Evolutionary conservation across 345 rosid genomes (phyloP).

Genomic region (Eucalyptus erythrocorys): DNA sequence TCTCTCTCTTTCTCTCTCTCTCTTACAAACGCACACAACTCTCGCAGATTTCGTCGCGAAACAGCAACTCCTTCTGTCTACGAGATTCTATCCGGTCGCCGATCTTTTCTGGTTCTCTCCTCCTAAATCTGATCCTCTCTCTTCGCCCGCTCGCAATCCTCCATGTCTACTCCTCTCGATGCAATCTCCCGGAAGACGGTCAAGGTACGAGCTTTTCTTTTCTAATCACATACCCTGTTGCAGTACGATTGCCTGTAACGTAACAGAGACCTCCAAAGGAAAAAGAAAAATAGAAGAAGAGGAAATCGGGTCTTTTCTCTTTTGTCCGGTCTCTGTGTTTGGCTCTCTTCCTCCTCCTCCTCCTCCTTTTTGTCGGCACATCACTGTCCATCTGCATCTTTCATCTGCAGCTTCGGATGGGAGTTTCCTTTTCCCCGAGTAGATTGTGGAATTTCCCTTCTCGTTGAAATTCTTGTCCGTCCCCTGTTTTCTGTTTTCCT

Average conservation of each 20-base stretch:
- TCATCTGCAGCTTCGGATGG: neutral
- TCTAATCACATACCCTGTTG: neutral
- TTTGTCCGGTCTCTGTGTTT: neutral
- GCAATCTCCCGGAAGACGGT: conserved; percentile 30
- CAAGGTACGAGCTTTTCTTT: conserved; percentile 18
- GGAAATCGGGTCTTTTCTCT: neutral
- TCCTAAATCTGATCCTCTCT: neutral
- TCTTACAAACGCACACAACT: neutral
- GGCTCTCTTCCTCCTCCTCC: neutral
- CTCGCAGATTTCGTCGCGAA: neutral
- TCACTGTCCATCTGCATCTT: neutral
- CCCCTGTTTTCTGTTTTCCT: neutral
- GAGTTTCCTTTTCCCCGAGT: neutral
- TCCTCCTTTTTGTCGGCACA: neutral
- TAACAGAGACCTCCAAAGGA: neutral
- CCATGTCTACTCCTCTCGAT: neutral
- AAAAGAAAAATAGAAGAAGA: neutral
- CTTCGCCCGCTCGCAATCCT: neutral
- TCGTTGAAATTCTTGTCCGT: neutral
- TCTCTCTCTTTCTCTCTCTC: neutral
- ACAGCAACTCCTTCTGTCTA: neutral
- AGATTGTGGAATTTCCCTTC: neutral
- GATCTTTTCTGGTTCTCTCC: conserved; percentile 8
- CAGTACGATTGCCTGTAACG: neutral
- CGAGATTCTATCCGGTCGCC: conserved; percentile 27